Percentiles rank a stretch among this genome's conserved stretches.
These are phyloP conservation scores for Aspergillus carlsbadensis DNA, from an alignment of 495 filamentous ascomycete genomes.

Conservation along the genomic window DNA sequence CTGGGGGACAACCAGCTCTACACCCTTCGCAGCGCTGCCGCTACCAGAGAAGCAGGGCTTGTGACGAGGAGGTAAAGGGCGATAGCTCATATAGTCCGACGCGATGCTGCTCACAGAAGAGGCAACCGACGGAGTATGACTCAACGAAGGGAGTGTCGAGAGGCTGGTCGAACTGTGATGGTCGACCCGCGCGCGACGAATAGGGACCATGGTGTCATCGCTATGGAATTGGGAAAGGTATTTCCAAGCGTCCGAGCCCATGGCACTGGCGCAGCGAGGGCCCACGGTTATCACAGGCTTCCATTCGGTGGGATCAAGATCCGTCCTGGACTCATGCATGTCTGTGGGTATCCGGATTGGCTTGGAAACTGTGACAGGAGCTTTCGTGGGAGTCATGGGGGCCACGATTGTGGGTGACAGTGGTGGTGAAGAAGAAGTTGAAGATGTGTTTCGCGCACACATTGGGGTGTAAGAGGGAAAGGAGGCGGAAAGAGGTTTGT, in stretches of 20 bases:
- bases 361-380: slow-evolving; percentile 25
- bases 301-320: slow-evolving; percentile 59
- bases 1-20: slow-evolving; percentile 45
- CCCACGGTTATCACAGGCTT: slow-evolving; percentile 48
- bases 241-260: slow-evolving; percentile 47
- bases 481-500: slow-evolving; percentile 47
- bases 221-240: slow-evolving; percentile 52
- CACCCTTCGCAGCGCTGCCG: slow-evolving; percentile 34
- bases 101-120: slow-evolving; percentile 44
- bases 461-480: slow-evolving; percentile 31
- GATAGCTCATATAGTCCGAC: slow-evolving; percentile 40
- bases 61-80: slow-evolving; percentile 43
- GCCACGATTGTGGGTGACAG: slow-evolving; percentile 45
- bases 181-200: slow-evolving; percentile 26
- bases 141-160: slow-evolving; percentile 38
- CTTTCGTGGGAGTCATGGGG: slow-evolving; percentile 41
- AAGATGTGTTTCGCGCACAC: slow-evolving; percentile 28
- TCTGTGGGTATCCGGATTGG: slow-evolving; percentile 43
- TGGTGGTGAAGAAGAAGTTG: slow-evolving; percentile 35
- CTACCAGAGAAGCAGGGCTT: slow-evolving; percentile 38
- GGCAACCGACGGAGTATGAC: slow-evolving; percentile 43
- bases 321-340: slow-evolving; percentile 41
- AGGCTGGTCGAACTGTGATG: slow-evolving; percentile 36
- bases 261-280: slow-evolving; percentile 17
- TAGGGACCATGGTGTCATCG: slow-evolving; percentile 22